phyloP scores from a whole-genome alignment of 805 yeast genomes.

The Blastobotrys chiropterorum region DNA sequence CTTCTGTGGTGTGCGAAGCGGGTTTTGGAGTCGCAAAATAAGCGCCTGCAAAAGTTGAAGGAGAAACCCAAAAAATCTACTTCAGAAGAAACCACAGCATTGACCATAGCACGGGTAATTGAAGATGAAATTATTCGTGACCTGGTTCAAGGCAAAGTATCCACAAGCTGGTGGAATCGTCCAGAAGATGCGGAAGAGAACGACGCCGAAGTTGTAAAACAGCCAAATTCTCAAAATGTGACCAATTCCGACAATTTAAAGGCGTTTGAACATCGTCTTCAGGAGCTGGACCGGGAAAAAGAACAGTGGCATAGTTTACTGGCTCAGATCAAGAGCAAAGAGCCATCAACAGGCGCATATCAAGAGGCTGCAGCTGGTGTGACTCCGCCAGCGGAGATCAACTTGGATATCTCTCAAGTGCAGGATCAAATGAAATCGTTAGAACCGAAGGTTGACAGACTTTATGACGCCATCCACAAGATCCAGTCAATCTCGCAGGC shows the following conservation, averaged over 20 bases:
- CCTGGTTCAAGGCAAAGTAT: slow-evolving; percentile 50
- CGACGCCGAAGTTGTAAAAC: slow-evolving; percentile 19
- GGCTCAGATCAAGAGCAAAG: background rate
- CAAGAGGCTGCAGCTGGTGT: background rate
- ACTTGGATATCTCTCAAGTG: background rate
- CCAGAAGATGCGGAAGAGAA: slow-evolving; percentile 26
- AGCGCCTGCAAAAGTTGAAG: slow-evolving; percentile 14
- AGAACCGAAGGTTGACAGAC: slow-evolving; percentile 14
- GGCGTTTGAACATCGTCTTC: slow-evolving; percentile 40
- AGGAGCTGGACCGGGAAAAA: slow-evolving; percentile 41
- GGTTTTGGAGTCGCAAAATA: slow-evolving; percentile 30
- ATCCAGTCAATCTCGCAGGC: slow-evolving; percentile 19
- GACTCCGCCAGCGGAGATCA: background rate
- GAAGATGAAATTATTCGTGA: slow-evolving; percentile 58
- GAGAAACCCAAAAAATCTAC: slow-evolving; percentile 26
- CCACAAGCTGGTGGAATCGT: slow-evolving; percentile 63
- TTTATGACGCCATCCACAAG: slow-evolving; percentile 20
- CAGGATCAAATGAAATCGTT: slow-evolving; percentile 1
- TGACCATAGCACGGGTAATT: slow-evolving; percentile 49
- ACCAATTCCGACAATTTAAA: slow-evolving; percentile 45
- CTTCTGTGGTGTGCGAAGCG: slow-evolving; percentile 62
- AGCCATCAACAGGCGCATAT: background rate
- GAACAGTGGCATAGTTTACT: slow-evolving; percentile 37
- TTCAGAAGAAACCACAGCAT: slow-evolving; percentile 23
- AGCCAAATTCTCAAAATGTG: slow-evolving; percentile 56